Base-by-base conservation (phyloP, 345 rosid genomes). In the Salix koriyanagi region DNA sequence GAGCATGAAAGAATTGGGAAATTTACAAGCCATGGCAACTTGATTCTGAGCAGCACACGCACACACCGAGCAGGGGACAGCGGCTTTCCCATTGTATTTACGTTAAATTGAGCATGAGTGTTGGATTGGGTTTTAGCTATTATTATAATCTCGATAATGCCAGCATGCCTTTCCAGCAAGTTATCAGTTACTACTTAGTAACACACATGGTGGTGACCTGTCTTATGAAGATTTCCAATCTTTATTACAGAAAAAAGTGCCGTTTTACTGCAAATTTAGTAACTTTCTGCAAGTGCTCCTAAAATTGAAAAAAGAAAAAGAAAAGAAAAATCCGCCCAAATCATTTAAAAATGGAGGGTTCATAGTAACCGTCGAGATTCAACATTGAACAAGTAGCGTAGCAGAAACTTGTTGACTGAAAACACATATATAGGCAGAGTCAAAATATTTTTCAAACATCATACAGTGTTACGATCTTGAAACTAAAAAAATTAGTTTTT, bases 271-370 rank as follows among this genome's bases (percentile, higher is more conserved):
- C 26, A n/a, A 9, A 56, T n/a, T n/a, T 58, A 58, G 13, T 58
- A 15, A 23, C 64, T 1, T 58, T 9, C 11, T 58, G 64, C 23
- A 58, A 58, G 64, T 58, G 14, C 28, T 58, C 28, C 8, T 10
- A n/a, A 3, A 56, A 21, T 21, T 36, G 37, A 0, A 34, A 34
- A 34, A 34, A 6, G 1, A 7, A 7, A 7, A 19, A 1, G 44
- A 65, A 32, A 73, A 56, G 70, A 41, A 2, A 42, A 12, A 42
- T 2, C 46, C 71, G 44, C 76, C 71, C 76, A 60, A 72, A 74
- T 62, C 74, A 71, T 68, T 34, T 52, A 77, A 77, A 77, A 64
- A 58, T 26, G 64, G 64, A 77, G 32, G 52, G 62, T 12, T 62
- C 70, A 39, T 54, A 73, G 79, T 61, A 71, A 71, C 54, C 69